Conservation (phyloP, 2,329 filamentous ascomycete species). For the Pyricularia pennisetigena region DNA sequence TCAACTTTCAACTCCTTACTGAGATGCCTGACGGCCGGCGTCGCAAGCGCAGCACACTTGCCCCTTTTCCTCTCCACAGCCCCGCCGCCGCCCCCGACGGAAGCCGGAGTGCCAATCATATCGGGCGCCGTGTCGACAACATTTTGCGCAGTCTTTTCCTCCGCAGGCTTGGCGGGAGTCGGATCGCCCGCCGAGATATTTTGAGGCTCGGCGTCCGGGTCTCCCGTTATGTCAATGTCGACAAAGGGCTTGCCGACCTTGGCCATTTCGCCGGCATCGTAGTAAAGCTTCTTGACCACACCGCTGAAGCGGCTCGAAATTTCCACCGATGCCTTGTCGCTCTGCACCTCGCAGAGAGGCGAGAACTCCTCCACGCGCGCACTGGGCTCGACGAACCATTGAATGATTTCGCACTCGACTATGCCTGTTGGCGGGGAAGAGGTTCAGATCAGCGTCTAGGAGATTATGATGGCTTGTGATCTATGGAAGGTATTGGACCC, state of each 20-base stretch:
- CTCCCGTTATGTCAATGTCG: slow-evolving; percentile 86
- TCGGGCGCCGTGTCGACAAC: not conserved
- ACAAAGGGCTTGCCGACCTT: slow-evolving; percentile 90
- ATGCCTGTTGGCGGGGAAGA: slow-evolving; percentile 53
- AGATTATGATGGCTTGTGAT: slow-evolving; percentile 6
- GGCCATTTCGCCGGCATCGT: slow-evolving; percentile 92
- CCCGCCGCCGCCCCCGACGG: not conserved
- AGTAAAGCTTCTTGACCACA: slow-evolving; percentile 92
- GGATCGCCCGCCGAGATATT: slow-evolving; percentile 25
- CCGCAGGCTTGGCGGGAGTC: slow-evolving; percentile 24
- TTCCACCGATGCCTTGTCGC: slow-evolving; percentile 84
- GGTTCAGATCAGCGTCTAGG: not conserved
- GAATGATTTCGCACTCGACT: slow-evolving; percentile 96
- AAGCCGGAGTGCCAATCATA: slow-evolving; percentile 1
- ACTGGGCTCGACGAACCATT: slow-evolving; percentile 97
- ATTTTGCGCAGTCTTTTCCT: slow-evolving; percentile 3
- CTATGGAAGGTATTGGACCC: not conserved
- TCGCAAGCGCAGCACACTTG: slow-evolving; percentile 69
- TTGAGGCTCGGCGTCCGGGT: slow-evolving; percentile 46
- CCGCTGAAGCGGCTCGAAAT: slow-evolving; percentile 95
- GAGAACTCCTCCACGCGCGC: slow-evolving; percentile 97
- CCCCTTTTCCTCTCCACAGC: slow-evolving; percentile 28
- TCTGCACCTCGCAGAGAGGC: slow-evolving; percentile 94
- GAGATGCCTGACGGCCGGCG: slow-evolving; percentile 83
- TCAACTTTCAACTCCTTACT: slow-evolving; percentile 70